Evolutionary conservation across 2,329 filamentous ascomycete species (phyloP).

Genomic region (Mariannaea elegans): DNA sequence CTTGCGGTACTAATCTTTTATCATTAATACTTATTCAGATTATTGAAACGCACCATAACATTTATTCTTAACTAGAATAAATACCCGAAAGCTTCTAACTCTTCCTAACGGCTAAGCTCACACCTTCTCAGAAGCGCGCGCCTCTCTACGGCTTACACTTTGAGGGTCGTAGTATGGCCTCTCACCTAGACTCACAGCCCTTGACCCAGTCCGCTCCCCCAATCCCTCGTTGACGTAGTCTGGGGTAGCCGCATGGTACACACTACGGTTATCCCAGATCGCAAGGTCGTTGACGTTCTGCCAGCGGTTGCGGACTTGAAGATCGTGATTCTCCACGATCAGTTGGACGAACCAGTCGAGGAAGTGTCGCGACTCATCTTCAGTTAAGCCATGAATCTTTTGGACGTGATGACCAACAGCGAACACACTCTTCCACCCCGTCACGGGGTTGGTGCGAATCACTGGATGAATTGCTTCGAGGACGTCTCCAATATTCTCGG

Average conservation of each 20-base stretch:
- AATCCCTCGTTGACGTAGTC: slow-evolving; percentile 45
- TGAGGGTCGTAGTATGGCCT: slow-evolving; percentile 61
- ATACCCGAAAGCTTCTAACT: no score
- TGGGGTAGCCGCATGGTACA: slow-evolving; percentile 61
- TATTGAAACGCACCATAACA: no score
- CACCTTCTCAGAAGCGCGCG: neutral
- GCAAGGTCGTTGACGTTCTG: slow-evolving; percentile 55
- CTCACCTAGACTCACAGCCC: slow-evolving; percentile 37
- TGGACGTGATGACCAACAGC: slow-evolving; percentile 59
- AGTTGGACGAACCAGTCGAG: slow-evolving; percentile 59
- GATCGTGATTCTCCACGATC: slow-evolving; percentile 62
- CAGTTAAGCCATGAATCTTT: slow-evolving; percentile 58
- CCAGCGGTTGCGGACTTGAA: slow-evolving; percentile 59
- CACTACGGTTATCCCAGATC: slow-evolving; percentile 65
- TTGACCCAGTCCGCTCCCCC: neutral
- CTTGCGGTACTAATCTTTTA: no score
- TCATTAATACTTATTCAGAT: no score
- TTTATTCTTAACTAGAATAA: no score
- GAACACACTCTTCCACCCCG: slow-evolving; percentile 64
- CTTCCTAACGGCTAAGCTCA: no score
- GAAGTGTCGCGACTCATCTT: slow-evolving; percentile 56
- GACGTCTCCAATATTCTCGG: slow-evolving; percentile 57
- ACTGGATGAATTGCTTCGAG: slow-evolving; percentile 62
- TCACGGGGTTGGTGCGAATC: slow-evolving; percentile 64
- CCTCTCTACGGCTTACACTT: slow-evolving; percentile 36